Base-by-base conservation (phyloP, 306 rosid genomes). In the Trichosanthes cucumerina region DNA sequence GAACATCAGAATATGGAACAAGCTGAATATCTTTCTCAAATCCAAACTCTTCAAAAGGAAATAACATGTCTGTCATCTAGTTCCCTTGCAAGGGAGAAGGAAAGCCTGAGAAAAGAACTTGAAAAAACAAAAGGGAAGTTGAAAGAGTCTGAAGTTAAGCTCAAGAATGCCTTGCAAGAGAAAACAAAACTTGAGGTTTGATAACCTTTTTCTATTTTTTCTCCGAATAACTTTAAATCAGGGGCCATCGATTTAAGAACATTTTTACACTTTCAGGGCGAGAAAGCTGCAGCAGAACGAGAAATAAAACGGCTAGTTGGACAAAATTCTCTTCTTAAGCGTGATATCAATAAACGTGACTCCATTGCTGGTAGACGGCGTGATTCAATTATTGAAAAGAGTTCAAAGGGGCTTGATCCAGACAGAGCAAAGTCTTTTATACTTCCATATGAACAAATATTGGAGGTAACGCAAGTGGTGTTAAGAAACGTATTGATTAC, bases 141-240 rank as follows among this genome's bases (percentile, higher is more conserved):
- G 86, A 93, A 90, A 86, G 97, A 91, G 85, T 83, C 85, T 7
- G 98, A 93, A 83, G 86, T 85, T 56, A 93, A 91, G 88, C 97
- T 93, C 78, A 91, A 88, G 91, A 90, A 84, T 81, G 87, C 86
- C 50, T 80, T 91, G 75, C 96, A 91, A 85, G 98, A 91, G 84
- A 93, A 87, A 90, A 91, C 96, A 70, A 93, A 91, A 87, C 85
- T 91, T 66, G 98, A 93, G 97, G 98, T 93, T 82, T 60, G 38
- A 71, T 71, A 15, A 43, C 23, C 76, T 71, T 65, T 68, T 11
- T 68, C 52, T 24, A 39, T 6, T 4, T n/a, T n/a, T 69, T 24
- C 56, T 24, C 56, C 4, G 9, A 43, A 69, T 21, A 44, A 44
- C 57, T 23, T 71, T 5, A 23, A 68, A 23, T 44, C 3, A 15